Evolutionary conservation across 495 filamentous ascomycete species (phyloP).

Genomic region (Collariella sp.): DNA sequence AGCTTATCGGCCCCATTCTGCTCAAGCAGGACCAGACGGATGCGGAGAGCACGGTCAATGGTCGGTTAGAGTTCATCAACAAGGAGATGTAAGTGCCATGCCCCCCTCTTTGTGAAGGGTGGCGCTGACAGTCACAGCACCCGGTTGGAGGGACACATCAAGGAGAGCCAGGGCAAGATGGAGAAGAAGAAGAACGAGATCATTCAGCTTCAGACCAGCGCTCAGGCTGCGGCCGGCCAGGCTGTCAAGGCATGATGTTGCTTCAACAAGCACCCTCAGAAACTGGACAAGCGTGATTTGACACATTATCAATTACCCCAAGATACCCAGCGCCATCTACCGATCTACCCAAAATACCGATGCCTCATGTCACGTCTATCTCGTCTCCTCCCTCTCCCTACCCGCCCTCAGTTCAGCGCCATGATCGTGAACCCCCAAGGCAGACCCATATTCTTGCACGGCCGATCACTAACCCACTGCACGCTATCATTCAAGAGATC

Average conservation of each 20-base stretch:
- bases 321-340: constrained; percentile 17
- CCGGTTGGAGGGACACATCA: constrained; percentile 73
- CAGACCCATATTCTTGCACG: constrained; percentile 26
- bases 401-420: constrained; percentile 24
- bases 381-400: not conserved
- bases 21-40: constrained; percentile 89
- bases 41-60: constrained; percentile 80
- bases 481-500: constrained; percentile 18
- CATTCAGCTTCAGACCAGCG: constrained; percentile 37
- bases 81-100: constrained; percentile 67
- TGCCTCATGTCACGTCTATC: constrained; percentile 7
- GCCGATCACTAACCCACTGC: constrained; percentile 19
- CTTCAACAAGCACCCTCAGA: not conserved
- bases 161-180: constrained; percentile 67
- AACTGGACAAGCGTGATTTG: not conserved
- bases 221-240: constrained; percentile 28
- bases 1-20: constrained; percentile 84
- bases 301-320: not conserved
- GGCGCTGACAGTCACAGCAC: constrained; percentile 44
- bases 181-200: constrained; percentile 63
- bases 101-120: not conserved
- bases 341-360: constrained; percentile 12
- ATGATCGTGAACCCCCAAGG: constrained; percentile 34
- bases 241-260: constrained; percentile 17
- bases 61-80: constrained; percentile 82